Conservation (phyloP, 129 eudicot genomes). For the Solidago caesia region DNA sequence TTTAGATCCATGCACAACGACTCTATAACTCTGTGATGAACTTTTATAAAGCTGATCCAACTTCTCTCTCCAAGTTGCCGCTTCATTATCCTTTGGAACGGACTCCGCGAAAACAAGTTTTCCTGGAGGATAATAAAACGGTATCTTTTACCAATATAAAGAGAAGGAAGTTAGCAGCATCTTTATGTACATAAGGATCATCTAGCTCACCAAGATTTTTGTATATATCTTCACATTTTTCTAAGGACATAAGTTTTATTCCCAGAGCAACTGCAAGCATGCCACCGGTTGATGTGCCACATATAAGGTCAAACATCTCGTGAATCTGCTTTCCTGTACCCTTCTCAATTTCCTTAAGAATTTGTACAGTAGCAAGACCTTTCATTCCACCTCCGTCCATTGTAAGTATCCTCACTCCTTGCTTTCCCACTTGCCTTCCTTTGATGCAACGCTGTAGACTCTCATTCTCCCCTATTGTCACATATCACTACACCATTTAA, state of each 20-base stretch:
- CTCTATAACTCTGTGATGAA: conserved; percentile 90
- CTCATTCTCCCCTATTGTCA: conserved; percentile 78
- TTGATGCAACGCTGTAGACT: conserved; percentile 66
- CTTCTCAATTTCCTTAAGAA: conserved; percentile 87
- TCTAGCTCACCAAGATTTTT: conserved; percentile 76
- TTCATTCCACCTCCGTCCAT: conserved; percentile 99
- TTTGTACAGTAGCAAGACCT: conserved; percentile 91
- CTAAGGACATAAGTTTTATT: conserved; percentile 77
- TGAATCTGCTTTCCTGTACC: conserved; percentile 87
- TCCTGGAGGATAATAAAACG: conserved; percentile 44
- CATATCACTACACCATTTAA: conserved; percentile 12
- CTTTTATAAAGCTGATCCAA: conserved; percentile 92
- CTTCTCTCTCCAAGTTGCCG: conserved; percentile 97
- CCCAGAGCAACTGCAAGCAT: conserved; percentile 99
- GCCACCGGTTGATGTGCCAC: conserved; percentile 99
- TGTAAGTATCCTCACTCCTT: conserved; percentile 85
- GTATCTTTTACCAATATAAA: background rate
- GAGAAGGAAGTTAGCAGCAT: conserved; percentile 3
- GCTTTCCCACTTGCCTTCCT: conserved; percentile 77
- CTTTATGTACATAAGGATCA: conserved; percentile 4
- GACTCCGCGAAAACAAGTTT: conserved; percentile 95
- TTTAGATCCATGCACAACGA: conserved; percentile 95
- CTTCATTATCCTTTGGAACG: conserved; percentile 85
- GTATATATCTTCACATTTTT: conserved; percentile 90
- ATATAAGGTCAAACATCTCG: conserved; percentile 94